Conservation (phyloP, 1,284 basidiomycete genomes). For the Papiliotrema laurentii region DNA sequence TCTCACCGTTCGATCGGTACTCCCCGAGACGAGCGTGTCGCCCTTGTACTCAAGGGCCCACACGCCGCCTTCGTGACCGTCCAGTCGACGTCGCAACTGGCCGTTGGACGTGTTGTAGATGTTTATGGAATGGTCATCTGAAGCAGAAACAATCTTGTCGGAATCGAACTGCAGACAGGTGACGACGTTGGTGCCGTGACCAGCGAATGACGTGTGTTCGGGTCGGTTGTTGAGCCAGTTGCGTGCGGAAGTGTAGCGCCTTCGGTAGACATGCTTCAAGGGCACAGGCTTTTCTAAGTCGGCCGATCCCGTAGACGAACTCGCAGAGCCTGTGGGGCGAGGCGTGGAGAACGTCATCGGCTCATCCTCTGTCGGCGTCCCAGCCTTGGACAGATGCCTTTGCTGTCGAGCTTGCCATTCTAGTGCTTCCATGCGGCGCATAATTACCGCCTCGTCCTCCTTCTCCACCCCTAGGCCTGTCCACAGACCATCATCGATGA, state of each 20-base stretch:
- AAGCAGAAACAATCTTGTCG: slow-evolving; percentile 85
- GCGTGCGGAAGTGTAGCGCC: slow-evolving; percentile 57
- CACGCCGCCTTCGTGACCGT: slow-evolving; percentile 90
- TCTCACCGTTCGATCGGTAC: slow-evolving; percentile 88
- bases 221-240: slow-evolving; percentile 48
- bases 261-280: slow-evolving; percentile 42
- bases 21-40: slow-evolving; percentile 84
- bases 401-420: slow-evolving; percentile 16
- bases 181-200: slow-evolving; percentile 83
- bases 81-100: slow-evolving; percentile 64
- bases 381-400: slow-evolving; percentile 9
- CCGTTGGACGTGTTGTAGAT: slow-evolving; percentile 81
- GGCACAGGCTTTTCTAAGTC: slow-evolving; percentile 33
- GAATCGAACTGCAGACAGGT: slow-evolving; percentile 90
- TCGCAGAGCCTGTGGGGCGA: slow-evolving; percentile 1
- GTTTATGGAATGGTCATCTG: slow-evolving; percentile 71
- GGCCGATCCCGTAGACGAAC: not conserved
- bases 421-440: slow-evolving; percentile 30
- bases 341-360: slow-evolving; percentile 12
- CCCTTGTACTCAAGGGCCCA: slow-evolving; percentile 75
- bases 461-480: slow-evolving; percentile 43
- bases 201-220: slow-evolving; percentile 70
- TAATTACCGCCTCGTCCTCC: slow-evolving; percentile 37
- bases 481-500: slow-evolving; percentile 39
- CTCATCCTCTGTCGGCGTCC: slow-evolving; percentile 34